These are phyloP conservation scores for Bipolaris zeicola DNA, from an alignment of 2,329 filamentous ascomycete species.

Conservation along the genomic window DNA sequence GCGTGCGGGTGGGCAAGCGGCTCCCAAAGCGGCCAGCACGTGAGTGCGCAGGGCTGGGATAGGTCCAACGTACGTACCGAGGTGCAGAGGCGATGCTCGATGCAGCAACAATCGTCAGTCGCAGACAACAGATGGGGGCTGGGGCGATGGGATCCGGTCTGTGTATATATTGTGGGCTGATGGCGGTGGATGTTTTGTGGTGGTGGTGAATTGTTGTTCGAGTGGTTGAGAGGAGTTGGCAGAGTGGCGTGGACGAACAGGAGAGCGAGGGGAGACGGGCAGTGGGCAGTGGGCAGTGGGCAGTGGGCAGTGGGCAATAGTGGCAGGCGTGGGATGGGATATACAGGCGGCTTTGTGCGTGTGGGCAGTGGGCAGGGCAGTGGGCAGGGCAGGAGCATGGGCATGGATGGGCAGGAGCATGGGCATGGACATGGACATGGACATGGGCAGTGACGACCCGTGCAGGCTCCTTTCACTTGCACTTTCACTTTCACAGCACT, in stretches of 20 bases:
- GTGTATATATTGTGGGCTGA: too few species aligned
- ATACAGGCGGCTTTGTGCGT: constrained; percentile 2
- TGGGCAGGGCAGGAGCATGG: constrained; percentile 6
- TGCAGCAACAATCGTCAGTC: constrained; percentile 5
- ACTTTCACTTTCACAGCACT: constrained; percentile 20
- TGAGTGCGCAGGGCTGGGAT: constrained; percentile 34
- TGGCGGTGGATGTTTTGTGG: too few species aligned
- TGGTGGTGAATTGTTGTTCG: too few species aligned
- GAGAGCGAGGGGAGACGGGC: constrained; percentile 16
- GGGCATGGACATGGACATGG: constrained; percentile 4
- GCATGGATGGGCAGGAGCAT: constrained; percentile 15
- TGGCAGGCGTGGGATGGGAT: constrained; percentile 25
- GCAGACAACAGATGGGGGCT: neutral
- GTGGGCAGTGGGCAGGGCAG: too few species aligned
- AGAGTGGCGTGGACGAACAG: neutral
- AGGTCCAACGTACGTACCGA: constrained; percentile 28
- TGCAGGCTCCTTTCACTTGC: constrained; percentile 19
- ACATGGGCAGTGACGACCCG: constrained; percentile 17
- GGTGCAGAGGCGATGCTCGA: constrained; percentile 5
- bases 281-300: constrained; percentile 7
- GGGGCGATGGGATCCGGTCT: neutral
- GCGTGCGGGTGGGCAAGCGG: constrained; percentile 25
- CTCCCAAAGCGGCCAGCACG: constrained; percentile 39
- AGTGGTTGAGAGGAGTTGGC: neutral
- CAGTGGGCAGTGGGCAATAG: constrained; percentile 4